Base-by-base conservation (phyloP, 2,329 filamentous ascomycete species). In the Botrytis medusae region DNA sequence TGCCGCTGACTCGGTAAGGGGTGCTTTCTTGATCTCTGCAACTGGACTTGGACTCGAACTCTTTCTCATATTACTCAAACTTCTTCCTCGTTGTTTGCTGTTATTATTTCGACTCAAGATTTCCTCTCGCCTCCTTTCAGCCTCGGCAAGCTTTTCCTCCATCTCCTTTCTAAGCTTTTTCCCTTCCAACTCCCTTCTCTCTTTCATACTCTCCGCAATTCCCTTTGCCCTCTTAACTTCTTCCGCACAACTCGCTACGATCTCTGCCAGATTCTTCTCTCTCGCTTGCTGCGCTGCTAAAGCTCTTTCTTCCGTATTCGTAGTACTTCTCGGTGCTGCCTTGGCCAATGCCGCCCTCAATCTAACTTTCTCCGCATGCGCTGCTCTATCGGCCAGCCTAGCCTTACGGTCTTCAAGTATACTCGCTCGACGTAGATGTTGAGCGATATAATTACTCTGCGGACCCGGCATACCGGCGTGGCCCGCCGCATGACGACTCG, bases 161-260 rank as follows among this genome's bases (percentile, higher is more conserved):
- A 95, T 94, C 81, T 94, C 92, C 69, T 88, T 83, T 75, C 90
- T 89, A 80, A 93, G 86, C 79, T 90, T 90, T 77, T 86, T 87
- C 73, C 92, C 87, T 76, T 95, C 92, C 73, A 91, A 90, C 79
- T 94, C 91, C 76, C 93, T 90, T 81, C 92, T 91, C 83, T 93
- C 91, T 82, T 93, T 94, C 85, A 93, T 94, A 73, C 88, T 90
- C 81, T 94, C 92, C 22, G 93, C 93, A n/a, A 95, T 87, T 69
- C 92, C 91, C 84, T 95, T 95, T 70, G 93, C 93, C 76, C 92
- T 88, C 80, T 92, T 90, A 25, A 96, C 93, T 81, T 96, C 93
- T 81, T 94, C 93, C 32, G 93, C 93, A 80, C 93, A 95, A 74
- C 89, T 87, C 67, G 93, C 92, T 6, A 93, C 92, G 61, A 95